Base-by-base conservation (phyloP, 75 land plant genomes). In the Pseudotsuga menziesii region DNA sequence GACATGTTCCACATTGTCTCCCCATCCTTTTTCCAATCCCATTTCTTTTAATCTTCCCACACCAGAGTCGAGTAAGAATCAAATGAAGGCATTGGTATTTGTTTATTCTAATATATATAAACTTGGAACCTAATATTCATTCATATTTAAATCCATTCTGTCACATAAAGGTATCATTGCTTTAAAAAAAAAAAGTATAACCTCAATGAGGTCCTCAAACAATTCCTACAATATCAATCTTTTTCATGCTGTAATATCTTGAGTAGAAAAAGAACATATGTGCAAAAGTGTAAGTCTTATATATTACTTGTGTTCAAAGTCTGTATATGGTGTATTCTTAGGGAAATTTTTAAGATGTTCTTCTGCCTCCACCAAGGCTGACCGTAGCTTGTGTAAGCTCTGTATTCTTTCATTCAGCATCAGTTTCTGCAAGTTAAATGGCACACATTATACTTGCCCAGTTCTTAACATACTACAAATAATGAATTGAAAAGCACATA, bases 361-460 rank as follows among this genome's bases (percentile, higher is more conserved):
- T 77, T 94, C 99, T 20, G 94, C 93, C 82, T 92, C 94, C 5
- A 64, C 77, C 77, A 92, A 73, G 11, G 86, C 77, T 55, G 91
- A 77, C 11, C 89, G 88, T 67, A 94, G 93, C 80, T 83, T 88
- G 15, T 81, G 73, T 59, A 92, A 71, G 75, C 79, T 89, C 73
- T 85, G 87, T 54, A 97, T 91, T 57, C 99, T 83, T 62, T 94
- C 99, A 89, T 97, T 97, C 79, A 97, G 78, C 99, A 97, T 97
- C 80, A 97, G 76, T 16, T 75, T 82, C 99, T 97, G 89, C 59
- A 73, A 15, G 48, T 41, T 41, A 67, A 39, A 67, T 39, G 48
- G 72, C 22, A 20, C 12, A 20, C 6, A 20, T 67, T 39, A 39
- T 19, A 20, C 23, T 67, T 67, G 48, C n/a, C 7, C 44, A 36